Evolutionary conservation across 176 grass and related monocot genomes (phyloP), one percentile per base, ranked within the genome.

Genomic region (Tillandsia fasciculata): DNA sequence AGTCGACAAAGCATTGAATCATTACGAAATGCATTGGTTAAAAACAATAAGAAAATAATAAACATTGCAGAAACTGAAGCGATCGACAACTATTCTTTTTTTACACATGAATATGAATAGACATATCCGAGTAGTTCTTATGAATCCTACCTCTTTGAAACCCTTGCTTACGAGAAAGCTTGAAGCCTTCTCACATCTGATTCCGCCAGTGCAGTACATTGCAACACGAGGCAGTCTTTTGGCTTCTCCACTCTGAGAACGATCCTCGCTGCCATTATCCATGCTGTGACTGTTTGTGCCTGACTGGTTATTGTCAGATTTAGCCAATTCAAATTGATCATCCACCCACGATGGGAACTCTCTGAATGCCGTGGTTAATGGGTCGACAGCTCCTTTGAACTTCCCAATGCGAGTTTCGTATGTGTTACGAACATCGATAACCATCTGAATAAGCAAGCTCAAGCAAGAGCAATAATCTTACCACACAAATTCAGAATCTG

Each of bases 191-290:
- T 97, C 94, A 47, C 94, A 97, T 79, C 94, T 87, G 66, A 97
- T 92, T 76, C 94, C 94, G 74, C 94, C 94, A 26, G 94, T 97
- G 73, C 94, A 97, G 26, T 97, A 97, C 94, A 97, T 97, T 53
- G 94, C 94, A 66, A 97, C 89, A 67, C 94, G 84, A 72, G 94
- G 94, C 70, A 97, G 66, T 51, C 64, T 76, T 77, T 73, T 89
- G 26, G 64, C 51, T 29, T 78, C 59, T 0, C 49, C 66, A 51
- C 26, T 29, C 50, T 69, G 48, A 9, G 58, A 13, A 29, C 54
- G 51, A 33, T 77, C 58, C 63, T 20, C 65, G 20, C 47, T 26
- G 22, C 10, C 51, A 49, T 72, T 64, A 57, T 11, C 11, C 27
- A 22, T 48, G 50, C 47, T 75, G 13, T 77, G 51, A 67, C 11